Evolutionary conservation across 352 stramenopile species (phyloP).

Genomic region (Globisporangium cylindrosporum): DNA sequence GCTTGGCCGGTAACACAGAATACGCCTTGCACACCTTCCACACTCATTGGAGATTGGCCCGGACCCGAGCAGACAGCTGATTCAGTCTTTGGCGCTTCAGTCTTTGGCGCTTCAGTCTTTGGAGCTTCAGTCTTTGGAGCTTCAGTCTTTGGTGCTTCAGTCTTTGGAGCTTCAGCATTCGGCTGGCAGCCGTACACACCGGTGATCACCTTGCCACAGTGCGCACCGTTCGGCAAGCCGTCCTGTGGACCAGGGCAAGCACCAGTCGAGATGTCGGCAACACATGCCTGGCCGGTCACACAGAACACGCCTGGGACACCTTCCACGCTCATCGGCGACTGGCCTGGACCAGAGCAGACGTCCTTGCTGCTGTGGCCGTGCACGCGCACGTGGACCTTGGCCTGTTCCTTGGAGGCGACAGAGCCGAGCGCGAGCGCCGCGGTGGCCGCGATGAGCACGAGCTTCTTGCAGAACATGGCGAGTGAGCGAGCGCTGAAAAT

Average conservation of each 20-base stretch:
- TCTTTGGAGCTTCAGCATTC: background rate
- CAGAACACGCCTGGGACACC: slow-evolving; percentile 21
- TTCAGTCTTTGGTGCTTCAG: background rate
- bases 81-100: no score
- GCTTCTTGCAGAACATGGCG: slow-evolving; percentile 27
- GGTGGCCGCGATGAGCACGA: slow-evolving; percentile 22
- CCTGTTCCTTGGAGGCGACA: background rate
- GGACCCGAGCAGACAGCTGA: no score
- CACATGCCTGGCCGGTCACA: slow-evolving; percentile 16
- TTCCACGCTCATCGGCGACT: slow-evolving; percentile 22
- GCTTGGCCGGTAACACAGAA: no score
- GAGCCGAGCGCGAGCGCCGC: slow-evolving; percentile 17
- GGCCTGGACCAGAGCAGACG: slow-evolving; percentile 1
- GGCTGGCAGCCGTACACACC: slow-evolving; percentile 9
- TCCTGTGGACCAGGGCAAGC: slow-evolving; percentile 18
- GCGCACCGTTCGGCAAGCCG: slow-evolving; percentile 13
- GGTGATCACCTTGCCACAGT: slow-evolving; percentile 12
- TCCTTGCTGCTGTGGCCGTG: background rate
- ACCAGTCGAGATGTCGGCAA: slow-evolving; percentile 16
- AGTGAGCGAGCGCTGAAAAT: no score
- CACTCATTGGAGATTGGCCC: no score
- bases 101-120: no score
- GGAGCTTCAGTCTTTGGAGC: background rate
- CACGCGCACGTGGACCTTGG: slow-evolving; percentile 4
- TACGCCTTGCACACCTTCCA: no score